Evolutionary conservation across 495 filamentous ascomycete species (phyloP).

Genomic region (Glutinoglossum americanum): DNA sequence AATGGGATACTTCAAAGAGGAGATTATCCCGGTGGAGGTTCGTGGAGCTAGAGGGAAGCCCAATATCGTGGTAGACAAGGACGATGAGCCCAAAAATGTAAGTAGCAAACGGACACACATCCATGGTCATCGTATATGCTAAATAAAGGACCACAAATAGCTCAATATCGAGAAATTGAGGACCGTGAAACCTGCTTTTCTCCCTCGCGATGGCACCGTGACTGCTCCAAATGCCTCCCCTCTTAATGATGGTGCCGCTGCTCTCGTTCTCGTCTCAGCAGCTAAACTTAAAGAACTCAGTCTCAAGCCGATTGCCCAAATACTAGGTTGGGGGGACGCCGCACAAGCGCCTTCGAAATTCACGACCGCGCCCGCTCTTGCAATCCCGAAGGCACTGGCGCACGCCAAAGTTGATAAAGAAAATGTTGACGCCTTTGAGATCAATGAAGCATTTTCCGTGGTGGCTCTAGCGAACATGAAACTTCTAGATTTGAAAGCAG

Average conservation of each 20-base stretch:
- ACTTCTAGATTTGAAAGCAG: slow-evolving; percentile 50
- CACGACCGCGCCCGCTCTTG: slow-evolving; percentile 84
- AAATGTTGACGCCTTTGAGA: slow-evolving; percentile 81
- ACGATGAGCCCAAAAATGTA: slow-evolving; percentile 90
- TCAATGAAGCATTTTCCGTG: slow-evolving; percentile 97
- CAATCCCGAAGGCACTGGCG: slow-evolving; percentile 88
- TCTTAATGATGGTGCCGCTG: slow-evolving; percentile 80
- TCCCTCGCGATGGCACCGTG: slow-evolving; percentile 63
- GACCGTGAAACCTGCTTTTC: slow-evolving; percentile 67
- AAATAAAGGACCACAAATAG: slow-evolving; percentile 15
- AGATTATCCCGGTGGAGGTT: slow-evolving; percentile 82
- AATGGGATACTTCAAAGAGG: slow-evolving; percentile 52
- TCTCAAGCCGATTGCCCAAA: slow-evolving; percentile 81
- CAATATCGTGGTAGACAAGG: slow-evolving; percentile 50
- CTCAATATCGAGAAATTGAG: slow-evolving; percentile 85
- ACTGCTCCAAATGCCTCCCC: slow-evolving; percentile 96
- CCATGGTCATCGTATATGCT: neutral
- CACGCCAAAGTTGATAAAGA: slow-evolving; percentile 61
- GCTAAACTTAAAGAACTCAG: slow-evolving; percentile 69
- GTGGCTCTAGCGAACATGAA: slow-evolving; percentile 93
- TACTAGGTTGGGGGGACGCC: slow-evolving; percentile 90
- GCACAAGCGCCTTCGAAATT: slow-evolving; percentile 79
- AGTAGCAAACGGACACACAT: slow-evolving; percentile 8
- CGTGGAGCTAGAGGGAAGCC: slow-evolving; percentile 80
- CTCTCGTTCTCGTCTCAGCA: slow-evolving; percentile 78